These are phyloP conservation scores for Thermochaetoides thermophila DNA, from an alignment of 495 filamentous ascomycete genomes.

Conservation along the genomic window DNA sequence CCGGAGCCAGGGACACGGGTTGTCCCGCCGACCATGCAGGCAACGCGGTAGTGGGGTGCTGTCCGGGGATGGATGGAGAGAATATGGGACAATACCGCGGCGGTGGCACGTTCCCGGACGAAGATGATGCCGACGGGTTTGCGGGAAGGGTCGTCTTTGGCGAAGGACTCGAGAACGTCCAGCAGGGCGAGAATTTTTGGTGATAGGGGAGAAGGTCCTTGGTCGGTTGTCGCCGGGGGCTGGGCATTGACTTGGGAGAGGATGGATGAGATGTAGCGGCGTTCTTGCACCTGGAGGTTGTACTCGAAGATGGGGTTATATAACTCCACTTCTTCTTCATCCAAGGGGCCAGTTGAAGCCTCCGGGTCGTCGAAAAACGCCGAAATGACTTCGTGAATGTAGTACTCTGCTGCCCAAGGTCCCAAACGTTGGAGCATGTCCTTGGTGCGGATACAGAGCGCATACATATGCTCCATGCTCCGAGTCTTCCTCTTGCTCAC, in stretches of 20 bases:
- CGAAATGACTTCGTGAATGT: slow-evolving; percentile 41
- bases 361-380: slow-evolving; percentile 24
- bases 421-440: slow-evolving; percentile 56
- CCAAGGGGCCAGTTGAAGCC: slow-evolving; percentile 13
- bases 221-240: slow-evolving; percentile 11
- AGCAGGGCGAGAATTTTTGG: slow-evolving; percentile 42
- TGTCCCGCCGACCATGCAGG: slow-evolving; percentile 61
- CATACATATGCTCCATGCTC: slow-evolving; percentile 46
- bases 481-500: slow-evolving; percentile 43
- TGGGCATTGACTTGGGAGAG: slow-evolving; percentile 32
- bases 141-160: no score
- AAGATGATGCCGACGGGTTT: slow-evolving; percentile 71
- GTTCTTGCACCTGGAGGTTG: slow-evolving; percentile 40
- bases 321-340: no score
- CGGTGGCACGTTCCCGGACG: slow-evolving; percentile 55
- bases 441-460: slow-evolving; percentile 33
- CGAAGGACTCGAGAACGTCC: slow-evolving; percentile 29
- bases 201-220: slow-evolving; percentile 27
- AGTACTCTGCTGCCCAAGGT: slow-evolving; percentile 57
- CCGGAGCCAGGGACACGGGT: slow-evolving; percentile 35
- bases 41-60: slow-evolving; percentile 40
- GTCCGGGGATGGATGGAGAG: slow-evolving; percentile 46
- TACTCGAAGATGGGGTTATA: no score
- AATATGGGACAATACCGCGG: slow-evolving; percentile 50
- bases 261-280: slow-evolving; percentile 41